Conservation (phyloP, 1,284 basidiomycete species). For the Trichosporon inkin region DNA sequence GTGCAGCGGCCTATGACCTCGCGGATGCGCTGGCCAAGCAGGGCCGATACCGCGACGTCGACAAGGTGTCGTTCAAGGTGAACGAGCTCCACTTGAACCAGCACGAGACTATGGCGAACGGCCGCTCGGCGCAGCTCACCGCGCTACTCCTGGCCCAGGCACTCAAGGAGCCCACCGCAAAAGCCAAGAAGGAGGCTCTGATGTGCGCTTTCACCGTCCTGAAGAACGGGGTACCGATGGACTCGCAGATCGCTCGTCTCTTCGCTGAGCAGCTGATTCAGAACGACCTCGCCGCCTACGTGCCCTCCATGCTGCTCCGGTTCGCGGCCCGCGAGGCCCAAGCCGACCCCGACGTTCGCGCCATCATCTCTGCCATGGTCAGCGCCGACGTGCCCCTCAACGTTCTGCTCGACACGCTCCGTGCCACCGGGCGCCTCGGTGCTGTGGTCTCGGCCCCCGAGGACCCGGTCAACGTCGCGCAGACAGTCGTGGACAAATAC, state of each 20-base stretch:
- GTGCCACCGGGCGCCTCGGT: constrained; percentile 21
- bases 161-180: constrained; percentile 46
- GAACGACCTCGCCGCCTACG: constrained; percentile 12
- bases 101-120: neutral
- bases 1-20: neutral
- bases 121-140: neutral
- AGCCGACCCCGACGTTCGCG: neutral
- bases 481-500: constrained; percentile 28
- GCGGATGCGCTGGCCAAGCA: constrained; percentile 56
- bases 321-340: neutral
- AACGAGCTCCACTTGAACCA: neutral
- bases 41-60: constrained; percentile 46
- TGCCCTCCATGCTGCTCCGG: constrained; percentile 15
- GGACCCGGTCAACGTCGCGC: constrained; percentile 16
- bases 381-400: constrained; percentile 17
- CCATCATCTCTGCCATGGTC: neutral
- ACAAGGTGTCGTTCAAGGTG: neutral
- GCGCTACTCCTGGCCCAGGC: constrained; percentile 48
- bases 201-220: constrained; percentile 12
- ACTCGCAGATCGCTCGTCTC: constrained; percentile 1
- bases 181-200: constrained; percentile 54
- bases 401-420: constrained; percentile 18
- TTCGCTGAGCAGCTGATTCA: constrained; percentile 13
- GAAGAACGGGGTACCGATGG: constrained; percentile 18
- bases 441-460: neutral